Evolutionary conservation across 345 rosid species (phyloP), one percentile per base, ranked within the genome.

Genomic region (Moricandia arvensis): DNA sequence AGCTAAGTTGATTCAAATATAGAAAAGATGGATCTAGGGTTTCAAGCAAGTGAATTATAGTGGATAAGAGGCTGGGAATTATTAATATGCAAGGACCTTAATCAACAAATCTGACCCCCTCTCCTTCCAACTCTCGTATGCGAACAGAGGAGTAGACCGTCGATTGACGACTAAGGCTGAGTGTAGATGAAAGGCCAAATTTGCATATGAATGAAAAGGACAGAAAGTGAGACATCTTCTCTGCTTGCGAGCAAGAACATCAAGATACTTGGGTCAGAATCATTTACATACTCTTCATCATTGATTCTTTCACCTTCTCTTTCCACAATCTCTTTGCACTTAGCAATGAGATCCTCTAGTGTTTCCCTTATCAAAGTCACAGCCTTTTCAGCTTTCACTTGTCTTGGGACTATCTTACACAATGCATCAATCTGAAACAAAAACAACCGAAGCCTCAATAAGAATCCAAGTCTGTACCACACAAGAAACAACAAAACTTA

Each of bases 191-290:
- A 38, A 70, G 69, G 57, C 18, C 13, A 57, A 68, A 45, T 65
- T 24, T 71, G 7, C 54, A 35, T 58, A n/a, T 1, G 15, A 6
- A 13, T 43, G 49, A 43, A 41, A 65, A 51, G 21, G 13, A 37
- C 57, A 76, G 10, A 55, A 66, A 2, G 67, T 75, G 12, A 61
- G 18, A 91, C 97, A 96, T 91, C 96, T 85, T 94, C 96, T 69
- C 97, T 84, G 82, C 97, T 94, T 63, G 98, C 97, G 27, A 94
- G 96, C 86, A 94, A 81, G 83, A 94, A 94, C 10, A 95, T 91
- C 10, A 91, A 90, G 72, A 94, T 90, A 75, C 98, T 94, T 16
- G 97, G 97, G 71, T 94, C 98, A 66, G 91, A 31, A 6, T 91
- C 97, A 80, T 94, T 91, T 33, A 94, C 97, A 77, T 94, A 91